Conservation (phyloP, 306 rosid genomes). For the Trifolium pratense region DNA sequence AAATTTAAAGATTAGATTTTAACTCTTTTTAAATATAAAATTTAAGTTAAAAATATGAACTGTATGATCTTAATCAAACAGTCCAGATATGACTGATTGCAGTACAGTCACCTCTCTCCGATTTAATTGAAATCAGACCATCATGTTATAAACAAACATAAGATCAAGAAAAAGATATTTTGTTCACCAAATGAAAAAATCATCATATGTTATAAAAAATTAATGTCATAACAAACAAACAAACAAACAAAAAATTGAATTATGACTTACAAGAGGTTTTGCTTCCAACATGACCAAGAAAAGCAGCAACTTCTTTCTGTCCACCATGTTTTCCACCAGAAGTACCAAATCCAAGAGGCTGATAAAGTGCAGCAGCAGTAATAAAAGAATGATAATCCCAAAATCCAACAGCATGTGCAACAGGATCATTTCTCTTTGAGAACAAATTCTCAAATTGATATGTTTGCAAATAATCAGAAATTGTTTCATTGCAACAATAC, state of each 20-base stretch:
- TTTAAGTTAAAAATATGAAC: too few relatives aligned
- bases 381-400: conserved; percentile 91
- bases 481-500: conserved; percentile 85
- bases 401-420: conserved; percentile 88
- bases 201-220: not conserved
- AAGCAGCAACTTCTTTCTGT: conserved; percentile 86
- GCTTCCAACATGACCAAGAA: conserved; percentile 90
- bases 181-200: not conserved
- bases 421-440: conserved; percentile 73
- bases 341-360: conserved; percentile 92
- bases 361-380: conserved; percentile 65
- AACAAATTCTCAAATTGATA: conserved; percentile 93
- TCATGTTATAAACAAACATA: not conserved
- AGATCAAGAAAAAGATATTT: not conserved
- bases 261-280: conserved; percentile 83
- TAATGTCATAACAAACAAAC: not conserved
- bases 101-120: too few relatives aligned
- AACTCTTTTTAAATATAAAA: too few relatives aligned
- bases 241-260: not conserved
- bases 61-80: too few relatives aligned
- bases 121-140: too few relatives aligned
- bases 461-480: conserved; percentile 65
- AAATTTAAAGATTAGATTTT: too few relatives aligned
- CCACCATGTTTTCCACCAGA: conserved; percentile 74
- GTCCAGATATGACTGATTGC: too few relatives aligned